A percentile compares a stretch with the other conserved stretches of the same genome.
phyloP scores from a whole-genome alignment of 371 early-diverging fungal species.

The Mortierella sp. region DNA sequence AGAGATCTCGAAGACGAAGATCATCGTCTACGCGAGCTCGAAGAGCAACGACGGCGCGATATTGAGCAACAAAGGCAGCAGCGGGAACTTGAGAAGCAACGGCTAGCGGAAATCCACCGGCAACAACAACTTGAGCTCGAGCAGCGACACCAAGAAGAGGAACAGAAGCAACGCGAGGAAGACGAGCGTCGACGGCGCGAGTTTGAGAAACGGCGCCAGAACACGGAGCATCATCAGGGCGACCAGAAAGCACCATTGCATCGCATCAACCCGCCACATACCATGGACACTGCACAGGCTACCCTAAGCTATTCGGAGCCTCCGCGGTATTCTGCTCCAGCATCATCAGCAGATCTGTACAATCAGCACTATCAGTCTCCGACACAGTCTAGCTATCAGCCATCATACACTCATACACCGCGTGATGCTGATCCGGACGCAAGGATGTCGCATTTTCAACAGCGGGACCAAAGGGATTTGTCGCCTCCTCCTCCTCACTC shows the following conservation, averaged over 20 bases:
- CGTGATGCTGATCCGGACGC: background rate
- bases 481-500: background rate
- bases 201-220: slow-evolving; percentile 1
- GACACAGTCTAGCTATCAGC: background rate
- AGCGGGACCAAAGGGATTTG: slow-evolving; percentile 1
- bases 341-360: background rate
- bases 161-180: background rate
- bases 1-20: background rate
- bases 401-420: background rate
- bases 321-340: background rate
- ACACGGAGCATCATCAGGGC: background rate
- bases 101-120: background rate
- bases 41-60: background rate
- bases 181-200: slow-evolving; percentile 2
- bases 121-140: slow-evolving; percentile 4
- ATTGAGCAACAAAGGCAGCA: background rate
- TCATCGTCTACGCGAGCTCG: background rate
- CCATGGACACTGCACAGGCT: background rate
- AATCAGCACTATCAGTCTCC: slow-evolving; percentile 9
- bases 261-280: background rate
- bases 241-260: background rate
- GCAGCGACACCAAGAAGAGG: background rate
- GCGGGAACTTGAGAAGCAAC: background rate
- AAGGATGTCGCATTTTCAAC: background rate
- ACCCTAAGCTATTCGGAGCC: background rate